Percentiles rank a stretch among this genome's conserved stretches.
Evolutionary conservation across 352 stramenopile genomes (phyloP).

Genomic region (Blastocystis hominis): DNA sequence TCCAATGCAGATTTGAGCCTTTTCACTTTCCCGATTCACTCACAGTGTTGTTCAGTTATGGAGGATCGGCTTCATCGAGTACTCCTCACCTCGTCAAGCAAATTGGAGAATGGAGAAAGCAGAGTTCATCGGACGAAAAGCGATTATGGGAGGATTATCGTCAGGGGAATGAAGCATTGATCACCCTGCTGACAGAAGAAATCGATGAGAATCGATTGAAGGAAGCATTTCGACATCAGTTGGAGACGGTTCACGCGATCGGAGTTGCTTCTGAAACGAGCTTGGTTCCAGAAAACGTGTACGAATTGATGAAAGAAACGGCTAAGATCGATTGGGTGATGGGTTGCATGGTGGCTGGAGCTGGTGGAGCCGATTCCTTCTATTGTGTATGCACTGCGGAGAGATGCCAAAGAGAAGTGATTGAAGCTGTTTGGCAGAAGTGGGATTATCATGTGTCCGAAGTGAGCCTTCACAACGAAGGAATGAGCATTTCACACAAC

Average conservation of each 20-base stretch:
- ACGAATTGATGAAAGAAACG: neutral
- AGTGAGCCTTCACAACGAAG: neutral
- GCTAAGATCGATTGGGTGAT: neutral
- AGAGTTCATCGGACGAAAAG: neutral
- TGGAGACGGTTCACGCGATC: neutral
- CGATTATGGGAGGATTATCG: neutral
- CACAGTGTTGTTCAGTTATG: neutral
- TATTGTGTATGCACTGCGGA: neutral
- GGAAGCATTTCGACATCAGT: neutral
- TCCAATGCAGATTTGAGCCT: neutral
- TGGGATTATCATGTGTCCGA: neutral
- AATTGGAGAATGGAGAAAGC: neutral
- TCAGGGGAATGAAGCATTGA: neutral
- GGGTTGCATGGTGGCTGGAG: neutral
- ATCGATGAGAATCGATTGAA: neutral
- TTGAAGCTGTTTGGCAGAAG: neutral
- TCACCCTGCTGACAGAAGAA: neutral
- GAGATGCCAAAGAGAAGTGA: too few species aligned
- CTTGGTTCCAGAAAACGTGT: neutral
- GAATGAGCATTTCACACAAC: neutral
- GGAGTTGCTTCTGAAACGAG: neutral
- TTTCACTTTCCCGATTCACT: neutral
- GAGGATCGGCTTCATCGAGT: neutral
- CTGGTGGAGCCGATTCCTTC: conserved; percentile 2
- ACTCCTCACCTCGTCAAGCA: neutral